Conservation (phyloP, 495 filamentous ascomycete species). For the Penicillium waksmanii region DNA sequence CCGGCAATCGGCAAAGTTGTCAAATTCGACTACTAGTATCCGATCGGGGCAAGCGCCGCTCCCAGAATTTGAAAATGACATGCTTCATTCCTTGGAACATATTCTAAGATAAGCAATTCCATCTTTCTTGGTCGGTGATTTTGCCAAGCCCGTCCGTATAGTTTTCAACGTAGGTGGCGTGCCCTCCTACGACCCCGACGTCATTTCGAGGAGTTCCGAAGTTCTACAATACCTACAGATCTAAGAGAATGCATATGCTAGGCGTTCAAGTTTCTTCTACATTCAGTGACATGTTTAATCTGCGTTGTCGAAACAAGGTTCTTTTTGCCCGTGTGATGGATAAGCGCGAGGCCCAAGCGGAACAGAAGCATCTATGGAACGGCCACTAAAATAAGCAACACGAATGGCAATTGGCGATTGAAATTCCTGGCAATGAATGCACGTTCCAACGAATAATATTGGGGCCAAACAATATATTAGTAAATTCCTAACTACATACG, state of each 20-base stretch:
- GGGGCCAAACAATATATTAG: background rate
- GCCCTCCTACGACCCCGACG: background rate
- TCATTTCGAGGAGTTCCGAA: background rate
- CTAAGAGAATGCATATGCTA: background rate
- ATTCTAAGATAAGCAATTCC: background rate
- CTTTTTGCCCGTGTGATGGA: background rate
- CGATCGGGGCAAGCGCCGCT: background rate
- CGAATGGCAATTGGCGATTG: background rate
- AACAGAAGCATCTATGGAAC: conserved; percentile 1
- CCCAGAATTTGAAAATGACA: background rate
- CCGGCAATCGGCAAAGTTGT: background rate
- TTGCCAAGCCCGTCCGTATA: background rate
- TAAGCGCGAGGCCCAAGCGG: conserved; percentile 2
- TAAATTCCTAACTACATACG: background rate
- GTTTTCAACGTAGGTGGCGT: background rate
- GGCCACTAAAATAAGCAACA: background rate
- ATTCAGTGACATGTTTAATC: background rate
- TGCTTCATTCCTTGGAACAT: background rate
- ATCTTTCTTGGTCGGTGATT: background rate
- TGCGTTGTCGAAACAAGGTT: conserved; percentile 2
- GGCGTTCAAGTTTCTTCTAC: background rate
- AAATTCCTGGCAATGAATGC: background rate
- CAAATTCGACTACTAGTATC: background rate
- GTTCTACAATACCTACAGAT: background rate
- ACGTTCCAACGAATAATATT: background rate